Base-by-base conservation (phyloP, 1,139 yeast species). In the Saccharomyces hybrid region DNA sequence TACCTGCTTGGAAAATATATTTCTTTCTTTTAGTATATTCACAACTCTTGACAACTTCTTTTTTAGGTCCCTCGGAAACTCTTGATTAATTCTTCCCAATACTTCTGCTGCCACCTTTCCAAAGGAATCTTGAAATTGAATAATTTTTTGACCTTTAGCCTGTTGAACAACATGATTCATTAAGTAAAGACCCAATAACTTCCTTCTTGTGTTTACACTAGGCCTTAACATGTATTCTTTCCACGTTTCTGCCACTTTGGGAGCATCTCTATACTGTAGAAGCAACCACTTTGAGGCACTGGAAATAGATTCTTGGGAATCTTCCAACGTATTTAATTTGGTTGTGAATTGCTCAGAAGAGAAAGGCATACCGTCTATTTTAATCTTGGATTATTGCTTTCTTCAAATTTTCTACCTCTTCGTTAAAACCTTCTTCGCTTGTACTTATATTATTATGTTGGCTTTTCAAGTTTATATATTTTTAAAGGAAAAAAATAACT, bases 141-240 rank as follows among this genome's bases (percentile, higher is more conserved):
- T 74, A 61, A 81, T 82, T 58, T 81, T 77, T 64, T 84, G 84
- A 54, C 84, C 84, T 57, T 84, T 78, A 5, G 91, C 84, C 66
- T 87, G 88, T 68, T 89, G 97, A 0, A 88, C 88, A 31, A 89
- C 86, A 68, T 89, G 97, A 67, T 89, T 89, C 53, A 88, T 85
- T 32, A 89, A 75, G 65, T 89, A 89, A 48, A 89, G 76, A 49
- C 86, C 74, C 5, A 84, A 76, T 55, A 89, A 75, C 62, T 79
- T 78, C 64, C 84, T 79, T 56, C 75, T 67, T 16, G 76, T 67
- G 42, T 78, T 72, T 16, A 76, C 60, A 27, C 58, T 56, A 8
- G 58, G 50, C 49, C 60, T 60, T 19, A 60, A 53, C 58, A 67
- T 60, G 50, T 66, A 68, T 11, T 55, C 70, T 14, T 80, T 72